These are phyloP conservation scores for Trichosanthes truncata DNA, from an alignment of 306 rosid species.

Conservation along the genomic window DNA sequence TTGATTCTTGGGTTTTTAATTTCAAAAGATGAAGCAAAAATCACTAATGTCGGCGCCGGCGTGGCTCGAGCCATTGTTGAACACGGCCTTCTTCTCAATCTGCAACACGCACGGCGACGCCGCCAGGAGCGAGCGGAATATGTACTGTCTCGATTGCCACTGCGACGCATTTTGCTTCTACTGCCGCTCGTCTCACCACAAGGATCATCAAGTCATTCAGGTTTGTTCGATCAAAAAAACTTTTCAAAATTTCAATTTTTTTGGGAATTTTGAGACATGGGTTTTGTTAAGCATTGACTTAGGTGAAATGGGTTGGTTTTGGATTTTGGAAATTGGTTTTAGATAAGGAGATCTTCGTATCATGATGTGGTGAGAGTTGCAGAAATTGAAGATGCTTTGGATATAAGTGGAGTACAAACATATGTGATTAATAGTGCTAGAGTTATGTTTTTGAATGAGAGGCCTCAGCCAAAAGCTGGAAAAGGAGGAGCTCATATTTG, in stretches of 20 bases:
- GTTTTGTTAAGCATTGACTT: conserved; percentile 1
- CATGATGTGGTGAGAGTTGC: conserved; percentile 86
- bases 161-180: conserved; percentile 78
- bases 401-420: conserved; percentile 81
- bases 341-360: conserved; percentile 89
- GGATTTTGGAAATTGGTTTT: background rate
- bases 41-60: conserved; percentile 64
- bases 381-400: conserved; percentile 65
- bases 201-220: conserved; percentile 90
- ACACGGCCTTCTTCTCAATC: conserved; percentile 55
- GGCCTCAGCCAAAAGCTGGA: conserved; percentile 86
- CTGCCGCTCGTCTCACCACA: conserved; percentile 81
- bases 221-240: conserved; percentile 16
- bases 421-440: conserved; percentile 91
- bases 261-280: background rate
- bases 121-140: conserved; percentile 75
- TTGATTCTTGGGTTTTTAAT: background rate
- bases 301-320: background rate
- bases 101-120: conserved; percentile 70
- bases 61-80: conserved; percentile 73
- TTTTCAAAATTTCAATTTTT: background rate
- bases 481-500: conserved; percentile 75
- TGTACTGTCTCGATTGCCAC: conserved; percentile 83
- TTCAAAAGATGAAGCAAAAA: conserved; percentile 21
- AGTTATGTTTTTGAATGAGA: conserved; percentile 82